phyloP scores from a whole-genome alignment of 139 green algal species.

The Closterium sp. region DNA sequence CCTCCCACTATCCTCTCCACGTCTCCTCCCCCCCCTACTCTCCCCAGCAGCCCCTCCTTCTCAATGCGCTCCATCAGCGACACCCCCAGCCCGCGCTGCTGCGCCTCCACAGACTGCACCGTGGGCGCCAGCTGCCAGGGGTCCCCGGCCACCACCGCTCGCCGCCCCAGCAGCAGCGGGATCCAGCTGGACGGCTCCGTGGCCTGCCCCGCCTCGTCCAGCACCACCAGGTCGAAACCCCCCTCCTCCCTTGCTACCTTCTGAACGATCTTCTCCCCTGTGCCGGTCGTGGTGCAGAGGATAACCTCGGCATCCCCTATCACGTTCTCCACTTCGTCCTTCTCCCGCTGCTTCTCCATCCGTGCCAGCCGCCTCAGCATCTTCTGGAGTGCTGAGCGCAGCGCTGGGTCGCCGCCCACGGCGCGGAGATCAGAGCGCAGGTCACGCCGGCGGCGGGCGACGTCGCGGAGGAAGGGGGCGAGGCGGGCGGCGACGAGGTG shows the following conservation, averaged over 20 bases:
- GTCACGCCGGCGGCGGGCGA: slow-evolving; percentile 18
- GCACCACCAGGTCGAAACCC: slow-evolving; percentile 53
- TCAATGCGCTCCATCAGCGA: slow-evolving; percentile 48
- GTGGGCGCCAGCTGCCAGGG: slow-evolving; percentile 56
- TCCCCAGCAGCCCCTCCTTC: background rate
- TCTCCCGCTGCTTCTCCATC: background rate
- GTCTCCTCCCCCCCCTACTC: too few species aligned
- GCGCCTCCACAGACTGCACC: slow-evolving; percentile 43
- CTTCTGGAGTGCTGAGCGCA: slow-evolving; percentile 4
- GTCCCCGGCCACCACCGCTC: slow-evolving; percentile 52
- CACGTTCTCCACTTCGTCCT: background rate
- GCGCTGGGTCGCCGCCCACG: background rate
- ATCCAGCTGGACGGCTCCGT: slow-evolving; percentile 57
- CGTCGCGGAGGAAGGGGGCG: background rate
- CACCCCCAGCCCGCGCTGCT: slow-evolving; percentile 30
- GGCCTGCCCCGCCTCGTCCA: slow-evolving; percentile 60
- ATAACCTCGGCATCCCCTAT: slow-evolving; percentile 38
- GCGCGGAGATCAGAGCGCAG: slow-evolving; percentile 24
- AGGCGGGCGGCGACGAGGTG: slow-evolving; percentile 23
- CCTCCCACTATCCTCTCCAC: background rate
- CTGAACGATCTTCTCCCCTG: slow-evolving; percentile 34
- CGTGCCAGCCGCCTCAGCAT: slow-evolving; percentile 18
- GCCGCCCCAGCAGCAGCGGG: slow-evolving; percentile 26
- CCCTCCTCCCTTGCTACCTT: background rate
- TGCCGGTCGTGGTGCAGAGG: slow-evolving; percentile 48